A percentile compares a stretch with the other conserved stretches of the same genome.
phyloP scores from a whole-genome alignment of 2,329 filamentous ascomycete species.

The Claviceps arundinis region DNA sequence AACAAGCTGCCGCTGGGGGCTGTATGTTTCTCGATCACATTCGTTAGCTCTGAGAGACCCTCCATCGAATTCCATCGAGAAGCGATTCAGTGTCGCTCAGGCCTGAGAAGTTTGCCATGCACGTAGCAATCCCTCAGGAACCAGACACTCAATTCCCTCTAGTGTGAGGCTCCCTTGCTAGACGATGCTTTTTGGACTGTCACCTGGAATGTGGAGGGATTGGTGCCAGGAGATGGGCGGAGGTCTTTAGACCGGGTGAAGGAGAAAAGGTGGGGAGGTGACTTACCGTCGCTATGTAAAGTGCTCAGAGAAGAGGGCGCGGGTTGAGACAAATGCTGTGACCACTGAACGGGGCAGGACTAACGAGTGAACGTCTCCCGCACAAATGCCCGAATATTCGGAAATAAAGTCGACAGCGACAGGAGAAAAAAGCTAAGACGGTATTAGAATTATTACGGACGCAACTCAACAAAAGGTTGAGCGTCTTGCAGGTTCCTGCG shows the following conservation, averaged over 20 bases:
- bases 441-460: constrained; percentile 24
- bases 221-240: constrained; percentile 8
- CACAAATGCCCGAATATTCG: constrained; percentile 25
- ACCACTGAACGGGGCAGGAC: constrained; percentile 30
- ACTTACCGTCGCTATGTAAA: constrained; percentile 40
- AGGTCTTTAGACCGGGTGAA: constrained; percentile 1
- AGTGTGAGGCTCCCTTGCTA: constrained; percentile 15
- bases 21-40: constrained; percentile 22
- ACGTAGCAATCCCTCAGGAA: constrained; percentile 6
- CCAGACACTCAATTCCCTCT: constrained; percentile 6
- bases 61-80: constrained; percentile 4
- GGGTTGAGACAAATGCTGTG: constrained; percentile 35
- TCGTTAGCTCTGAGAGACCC: constrained; percentile 19
- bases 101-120: constrained; percentile 9
- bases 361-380: constrained; percentile 55
- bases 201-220: constrained; percentile 13
- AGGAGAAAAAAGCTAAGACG: constrained; percentile 21
- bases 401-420: constrained; percentile 26
- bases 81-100: constrained; percentile 10
- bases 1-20: constrained; percentile 28
- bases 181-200: constrained; percentile 10
- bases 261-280: constrained; percentile 13
- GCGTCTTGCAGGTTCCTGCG: background rate
- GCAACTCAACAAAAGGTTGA: constrained; percentile 17
- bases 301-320: constrained; percentile 22